These are phyloP conservation scores for Exophiala lecanii-corni DNA, from an alignment of 2,329 filamentous ascomycete species.

Conservation along the genomic window DNA sequence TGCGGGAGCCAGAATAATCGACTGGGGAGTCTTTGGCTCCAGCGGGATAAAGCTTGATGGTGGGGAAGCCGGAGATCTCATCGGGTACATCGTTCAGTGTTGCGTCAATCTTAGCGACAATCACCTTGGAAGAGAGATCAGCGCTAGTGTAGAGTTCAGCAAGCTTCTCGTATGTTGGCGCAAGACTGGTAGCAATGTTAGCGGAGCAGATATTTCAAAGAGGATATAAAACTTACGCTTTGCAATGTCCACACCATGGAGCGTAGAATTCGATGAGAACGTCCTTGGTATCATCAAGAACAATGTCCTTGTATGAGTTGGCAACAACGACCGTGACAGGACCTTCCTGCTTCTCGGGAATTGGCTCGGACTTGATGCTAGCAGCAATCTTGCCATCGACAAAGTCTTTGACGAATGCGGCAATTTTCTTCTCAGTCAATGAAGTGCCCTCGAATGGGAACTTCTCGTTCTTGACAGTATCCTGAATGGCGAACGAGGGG, in stretches of 20 bases:
- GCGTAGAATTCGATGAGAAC: conserved; percentile 98
- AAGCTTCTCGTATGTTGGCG: conserved; percentile 64
- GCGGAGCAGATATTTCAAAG: conserved; percentile 1
- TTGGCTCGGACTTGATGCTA: conserved; percentile 96
- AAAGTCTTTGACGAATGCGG: conserved; percentile 81
- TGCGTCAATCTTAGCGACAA: conserved; percentile 86
- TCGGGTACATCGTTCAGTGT: conserved; percentile 95
- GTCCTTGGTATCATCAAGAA: conserved; percentile 92
- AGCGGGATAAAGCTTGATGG: conserved; percentile 96
- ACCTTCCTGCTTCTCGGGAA: conserved; percentile 89
- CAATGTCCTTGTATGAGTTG: conserved; percentile 86
- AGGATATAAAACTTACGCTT: conserved; percentile 45
- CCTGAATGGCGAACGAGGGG: conserved; percentile 96
- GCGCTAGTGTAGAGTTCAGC: conserved; percentile 51
- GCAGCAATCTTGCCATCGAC: conserved; percentile 82
- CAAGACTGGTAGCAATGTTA: conserved; percentile 41
- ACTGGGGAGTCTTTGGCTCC: conserved; percentile 79
- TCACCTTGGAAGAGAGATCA: conserved; percentile 55
- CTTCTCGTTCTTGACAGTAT: conserved; percentile 92
- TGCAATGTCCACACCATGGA: conserved; percentile 72
- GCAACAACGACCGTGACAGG: conserved; percentile 85
- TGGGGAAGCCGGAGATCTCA: conserved; percentile 95
- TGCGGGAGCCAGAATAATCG: conserved; percentile 82
- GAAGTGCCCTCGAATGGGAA: conserved; percentile 84
- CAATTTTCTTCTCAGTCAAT: conserved; percentile 68